phyloP scores from a whole-genome alignment of 768 basidiomycete genomes.

The Agaricus blazei region DNA sequence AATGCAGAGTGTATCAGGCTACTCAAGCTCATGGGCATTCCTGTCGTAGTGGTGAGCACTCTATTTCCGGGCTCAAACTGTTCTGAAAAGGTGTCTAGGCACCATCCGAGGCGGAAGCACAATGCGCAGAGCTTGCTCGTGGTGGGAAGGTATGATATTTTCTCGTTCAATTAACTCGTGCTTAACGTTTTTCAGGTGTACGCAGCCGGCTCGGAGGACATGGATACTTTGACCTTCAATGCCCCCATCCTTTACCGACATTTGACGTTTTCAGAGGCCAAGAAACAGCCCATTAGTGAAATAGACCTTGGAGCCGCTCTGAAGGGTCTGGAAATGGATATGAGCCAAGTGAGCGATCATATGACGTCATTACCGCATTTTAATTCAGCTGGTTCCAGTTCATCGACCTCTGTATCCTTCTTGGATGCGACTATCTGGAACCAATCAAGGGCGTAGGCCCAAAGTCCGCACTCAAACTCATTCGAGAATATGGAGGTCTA shows the following conservation, averaged over 20 bases:
- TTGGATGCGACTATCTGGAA: conserved; percentile 98
- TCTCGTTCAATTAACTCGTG: not conserved
- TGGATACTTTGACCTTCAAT: conserved; percentile 98
- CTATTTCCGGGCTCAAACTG: not conserved
- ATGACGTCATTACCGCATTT: not conserved
- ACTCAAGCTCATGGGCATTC: conserved; percentile 93
- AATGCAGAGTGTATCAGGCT: conserved; percentile 92
- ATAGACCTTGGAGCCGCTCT: conserved; percentile 80
- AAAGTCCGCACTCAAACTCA: conserved; percentile 89
- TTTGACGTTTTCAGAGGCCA: conserved; percentile 96
- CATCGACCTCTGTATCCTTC: conserved; percentile 91
- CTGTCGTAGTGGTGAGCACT: conserved; percentile 75
- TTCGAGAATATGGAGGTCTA: conserved; percentile 76
- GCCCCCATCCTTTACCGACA: conserved; percentile 91
- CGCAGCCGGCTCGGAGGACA: conserved; percentile 97
- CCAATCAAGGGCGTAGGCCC: conserved; percentile 98
- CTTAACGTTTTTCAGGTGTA: conserved; percentile 57
- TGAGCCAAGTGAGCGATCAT: conserved; percentile 63
- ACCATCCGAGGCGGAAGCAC: conserved; percentile 97
- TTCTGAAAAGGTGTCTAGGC: conserved; percentile 47
- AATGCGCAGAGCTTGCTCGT: conserved; percentile 96
- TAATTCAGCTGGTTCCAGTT: conserved; percentile 49
- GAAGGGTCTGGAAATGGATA: conserved; percentile 86
- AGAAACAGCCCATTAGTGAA: conserved; percentile 94
- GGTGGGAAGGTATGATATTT: conserved; percentile 69